Base-by-base conservation (phyloP, 352 stramenopile genomes). In the Pythium guiyangense region DNA sequence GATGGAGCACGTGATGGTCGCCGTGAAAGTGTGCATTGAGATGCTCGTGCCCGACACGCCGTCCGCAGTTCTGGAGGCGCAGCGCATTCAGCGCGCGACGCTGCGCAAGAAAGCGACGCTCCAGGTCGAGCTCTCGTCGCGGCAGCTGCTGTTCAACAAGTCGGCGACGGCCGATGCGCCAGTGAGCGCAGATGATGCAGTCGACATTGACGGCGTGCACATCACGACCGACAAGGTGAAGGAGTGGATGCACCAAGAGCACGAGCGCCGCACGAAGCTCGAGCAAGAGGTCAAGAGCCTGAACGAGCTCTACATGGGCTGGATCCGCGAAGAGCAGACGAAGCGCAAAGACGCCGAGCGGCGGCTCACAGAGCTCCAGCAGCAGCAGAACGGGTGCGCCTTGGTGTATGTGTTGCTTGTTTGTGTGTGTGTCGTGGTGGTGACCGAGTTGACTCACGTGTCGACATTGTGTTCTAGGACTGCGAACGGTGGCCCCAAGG, bases 241-340 rank as follows among this genome's bases (percentile, higher is more conserved):
- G 31, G 71, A 86, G 40, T 92, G 76, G 81, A 67, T 91, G 45
- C 67, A 70, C 22, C 66, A 78, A 15, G 81, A 94, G 63, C 85
- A 89, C 55, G 78, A 90, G 26, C 79, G 78, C 20, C 81, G 79
- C 4, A 18, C 62, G 51, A 88, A 91, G 70, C 54, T 94, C 25
- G 84, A 94, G 59, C 73, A 83, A 40, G 81, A 94, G 54, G 62
- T 94, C 22, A 90, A 90, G 63, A 87, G 74, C 43, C 63, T 94
- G 49, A 90, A 90, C 54, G 76, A 89, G 8, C 60, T 92, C 59
- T 94, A 92, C 67, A 91, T 90, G 81, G 68, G 73, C 14, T 94
- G 84, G 84, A 87, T 94, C 60, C 77, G 78, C 20, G 75, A 91
- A 40, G 84, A 94, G 66, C 80, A 90, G 60, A 71, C 62, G 26